phyloP scores from a whole-genome alignment of 139 green algal species.

The Coelastrella sp. region DNA sequence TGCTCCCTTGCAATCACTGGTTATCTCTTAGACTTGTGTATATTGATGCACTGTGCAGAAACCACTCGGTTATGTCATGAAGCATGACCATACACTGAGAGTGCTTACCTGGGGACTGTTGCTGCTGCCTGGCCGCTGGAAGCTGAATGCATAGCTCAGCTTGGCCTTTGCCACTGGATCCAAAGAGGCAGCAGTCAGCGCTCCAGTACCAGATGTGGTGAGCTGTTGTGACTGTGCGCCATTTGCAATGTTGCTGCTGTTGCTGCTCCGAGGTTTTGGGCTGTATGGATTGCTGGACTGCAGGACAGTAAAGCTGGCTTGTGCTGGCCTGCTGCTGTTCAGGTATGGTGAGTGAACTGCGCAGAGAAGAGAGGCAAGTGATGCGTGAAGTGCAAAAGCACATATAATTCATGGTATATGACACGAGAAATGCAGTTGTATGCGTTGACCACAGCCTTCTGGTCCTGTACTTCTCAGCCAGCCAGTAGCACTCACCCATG shows the following conservation, averaged over 20 bases:
- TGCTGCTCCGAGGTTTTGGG: slow-evolving; percentile 12
- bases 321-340: slow-evolving; percentile 18
- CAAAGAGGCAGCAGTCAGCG: neutral
- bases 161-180: slow-evolving; percentile 13
- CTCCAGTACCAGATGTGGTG: slow-evolving; percentile 13
- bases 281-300: slow-evolving; percentile 37
- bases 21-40: too few relatives aligned
- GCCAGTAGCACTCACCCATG: neutral
- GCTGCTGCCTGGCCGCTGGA: slow-evolving; percentile 2
- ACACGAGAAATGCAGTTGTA: too few relatives aligned
- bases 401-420: too few relatives aligned
- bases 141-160: slow-evolving; percentile 24
- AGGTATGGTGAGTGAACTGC: slow-evolving; percentile 41
- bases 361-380: neutral
- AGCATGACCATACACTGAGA: neutral
- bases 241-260: neutral
- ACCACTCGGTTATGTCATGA: too few relatives aligned
- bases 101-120: neutral
- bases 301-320: neutral
- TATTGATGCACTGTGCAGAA: too few relatives aligned
- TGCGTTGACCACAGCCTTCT: too few relatives aligned
- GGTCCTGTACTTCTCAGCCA: too few relatives aligned
- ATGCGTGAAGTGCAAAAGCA: neutral
- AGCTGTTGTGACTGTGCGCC: neutral
- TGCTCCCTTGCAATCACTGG: too few relatives aligned